A percentile compares a stretch with the other conserved stretches of the same genome.
Conservation (phyloP, 2,329 filamentous ascomycete species). For the Scedosporium dehoogii region DNA sequence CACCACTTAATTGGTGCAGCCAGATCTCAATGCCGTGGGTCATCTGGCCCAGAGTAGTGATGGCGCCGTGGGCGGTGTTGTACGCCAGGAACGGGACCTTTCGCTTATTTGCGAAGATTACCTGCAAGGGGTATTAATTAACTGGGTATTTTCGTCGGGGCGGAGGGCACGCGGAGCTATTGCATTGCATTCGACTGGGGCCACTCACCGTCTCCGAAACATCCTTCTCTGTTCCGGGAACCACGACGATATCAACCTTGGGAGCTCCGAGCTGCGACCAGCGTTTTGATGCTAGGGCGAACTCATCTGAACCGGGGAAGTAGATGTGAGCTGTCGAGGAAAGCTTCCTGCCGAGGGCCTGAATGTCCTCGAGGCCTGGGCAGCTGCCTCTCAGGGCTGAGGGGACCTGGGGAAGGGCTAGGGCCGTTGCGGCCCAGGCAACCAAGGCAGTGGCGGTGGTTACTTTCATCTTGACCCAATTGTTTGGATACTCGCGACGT, state of each 20-base stretch:
- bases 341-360: constrained; percentile 18
- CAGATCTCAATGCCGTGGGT: constrained; percentile 40
- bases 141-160: no score
- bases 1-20: constrained; percentile 30
- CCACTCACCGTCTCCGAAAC: constrained; percentile 34
- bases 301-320: constrained; percentile 29
- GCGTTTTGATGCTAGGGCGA: constrained; percentile 25
- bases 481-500: no score
- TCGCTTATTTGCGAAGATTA: constrained; percentile 33
- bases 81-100: constrained; percentile 40
- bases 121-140: constrained; percentile 10
- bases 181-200: background rate
- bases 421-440: no score
- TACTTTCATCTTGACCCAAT: no score
- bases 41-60: constrained; percentile 38
- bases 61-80: constrained; percentile 41
- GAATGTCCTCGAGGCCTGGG: no score
- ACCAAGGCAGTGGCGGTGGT: no score
- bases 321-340: constrained; percentile 31
- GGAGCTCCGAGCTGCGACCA: constrained; percentile 37
- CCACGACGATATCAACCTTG: constrained; percentile 32
- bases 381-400: no score
- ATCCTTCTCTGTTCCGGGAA: constrained; percentile 36
- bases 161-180: no score
- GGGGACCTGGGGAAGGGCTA: no score